A percentile compares a stretch with the other conserved stretches of the same genome.
Conservation (phyloP, 2,329 filamentous ascomycete genomes). For the Aspergillus puulaauensis region DNA sequence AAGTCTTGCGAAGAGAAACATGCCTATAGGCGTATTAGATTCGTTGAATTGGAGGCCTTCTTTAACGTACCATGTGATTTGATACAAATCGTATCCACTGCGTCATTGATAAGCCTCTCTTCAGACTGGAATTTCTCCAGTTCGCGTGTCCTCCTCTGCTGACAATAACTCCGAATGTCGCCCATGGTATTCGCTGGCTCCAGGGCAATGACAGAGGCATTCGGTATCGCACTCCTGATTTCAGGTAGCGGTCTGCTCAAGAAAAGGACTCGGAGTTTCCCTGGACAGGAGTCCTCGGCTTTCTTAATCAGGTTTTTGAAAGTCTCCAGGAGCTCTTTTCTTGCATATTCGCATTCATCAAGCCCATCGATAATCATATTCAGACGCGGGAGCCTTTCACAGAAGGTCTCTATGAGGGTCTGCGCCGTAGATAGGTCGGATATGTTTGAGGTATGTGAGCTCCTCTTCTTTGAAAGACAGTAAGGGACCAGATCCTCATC, state of each 20-base stretch:
- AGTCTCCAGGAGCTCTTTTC: slow-evolving; percentile 2
- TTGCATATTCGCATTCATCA: slow-evolving; percentile 6
- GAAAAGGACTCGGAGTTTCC: slow-evolving; percentile 2
- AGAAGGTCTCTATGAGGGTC: slow-evolving; percentile 6
- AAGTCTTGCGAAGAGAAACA: slow-evolving; percentile 10
- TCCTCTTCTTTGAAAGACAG: slow-evolving; percentile 1
- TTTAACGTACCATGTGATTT: slow-evolving; percentile 1
- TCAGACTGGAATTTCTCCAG: slow-evolving; percentile 1
- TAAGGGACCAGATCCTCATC: slow-evolving; percentile 5
- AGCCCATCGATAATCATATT: slow-evolving; percentile 9
- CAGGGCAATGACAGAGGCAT: not conserved
- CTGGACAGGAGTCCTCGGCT: not conserved
- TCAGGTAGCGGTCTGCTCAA: slow-evolving; percentile 2
- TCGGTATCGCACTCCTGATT: slow-evolving; percentile 2
- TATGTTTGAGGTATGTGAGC: not conserved
- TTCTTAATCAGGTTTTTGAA: slow-evolving; percentile 6
- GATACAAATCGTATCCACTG: slow-evolving; percentile 1
- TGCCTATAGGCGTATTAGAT: slow-evolving; percentile 1
- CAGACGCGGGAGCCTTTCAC: not conserved
- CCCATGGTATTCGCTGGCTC: not conserved
- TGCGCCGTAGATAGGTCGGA: not conserved
- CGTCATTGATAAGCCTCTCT: not conserved
- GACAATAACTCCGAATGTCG: slow-evolving; percentile 10
- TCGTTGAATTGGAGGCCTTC: not conserved
- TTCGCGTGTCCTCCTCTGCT: not conserved